Evolutionary conservation across 2,329 filamentous ascomycete genomes (phyloP), one percentile per base, ranked within the genome.

Genomic region (Colletotrichum costaricense): DNA sequence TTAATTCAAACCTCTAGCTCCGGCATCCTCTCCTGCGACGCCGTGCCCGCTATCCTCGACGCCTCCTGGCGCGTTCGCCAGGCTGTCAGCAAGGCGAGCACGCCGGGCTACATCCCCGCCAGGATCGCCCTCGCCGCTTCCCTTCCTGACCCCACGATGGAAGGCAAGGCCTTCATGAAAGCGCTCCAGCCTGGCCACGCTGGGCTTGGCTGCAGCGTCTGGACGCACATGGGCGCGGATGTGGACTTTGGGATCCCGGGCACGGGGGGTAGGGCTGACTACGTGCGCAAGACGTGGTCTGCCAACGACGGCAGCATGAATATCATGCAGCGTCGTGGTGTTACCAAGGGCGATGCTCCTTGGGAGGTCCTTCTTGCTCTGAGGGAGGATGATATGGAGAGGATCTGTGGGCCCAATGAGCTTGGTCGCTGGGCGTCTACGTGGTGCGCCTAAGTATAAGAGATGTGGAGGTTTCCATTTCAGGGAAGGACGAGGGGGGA

Each of bases 231-330:
- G 72, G 72, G 72, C 9, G 72, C 68, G 24, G 72, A 74, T 4
- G 38, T 74, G 6, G 68, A 74, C 68, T 74, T 74, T 16, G 14
- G 38, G 0, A 74, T 74, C n/a, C 68, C 72, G 2, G 72, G 72
- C 0, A 74, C 72, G 2, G 16, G 22, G 1, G 72, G 72, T 0
- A 57, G n/a, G 24, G 57, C 72, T 2, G 68, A 72, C 12, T 63
- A 35, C 3, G 35, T 74, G 6, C 72, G 72, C 42, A 72, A 74
- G 63, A 74, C 72, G 30, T 74, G 55, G 46, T 74, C 72, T n/a
- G 63, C 68, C 5, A 72, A 72, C 24, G 72, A 72, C 7, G 72
- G 72, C 19, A 54, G 33, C 0, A 68, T 72, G 69, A 72, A 74
- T 12, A 60, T 74, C 24, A 63, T 74, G 69, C 72, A 67, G 30